phyloP scores from a whole-genome alignment of 495 filamentous ascomycete genomes.

The Podospora appendiculata region DNA sequence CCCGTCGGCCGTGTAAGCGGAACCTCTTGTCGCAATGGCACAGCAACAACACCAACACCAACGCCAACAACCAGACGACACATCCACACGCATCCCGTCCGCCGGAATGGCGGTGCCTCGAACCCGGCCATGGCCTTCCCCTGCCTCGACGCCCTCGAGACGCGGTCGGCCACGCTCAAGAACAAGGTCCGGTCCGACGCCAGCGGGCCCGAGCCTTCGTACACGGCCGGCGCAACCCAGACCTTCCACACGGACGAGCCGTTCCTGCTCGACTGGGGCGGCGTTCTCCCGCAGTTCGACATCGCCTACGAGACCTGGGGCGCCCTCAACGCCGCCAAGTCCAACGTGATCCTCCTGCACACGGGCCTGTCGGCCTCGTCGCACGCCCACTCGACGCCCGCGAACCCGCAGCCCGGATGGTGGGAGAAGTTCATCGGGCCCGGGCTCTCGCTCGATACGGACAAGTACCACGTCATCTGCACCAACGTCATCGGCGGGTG shows the following conservation, averaged over 20 bases:
- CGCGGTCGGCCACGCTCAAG: constrained; percentile 64
- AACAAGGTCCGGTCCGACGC: constrained; percentile 49
- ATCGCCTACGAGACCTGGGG: constrained; percentile 97
- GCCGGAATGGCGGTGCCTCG: constrained; percentile 45
- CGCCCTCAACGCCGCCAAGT: constrained; percentile 65
- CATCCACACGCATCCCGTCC: constrained; percentile 24
- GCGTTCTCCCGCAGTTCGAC: constrained; percentile 74
- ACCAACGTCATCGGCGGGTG: constrained; percentile 96
- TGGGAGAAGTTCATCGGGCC: constrained; percentile 99
- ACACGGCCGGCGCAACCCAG: constrained; percentile 77
- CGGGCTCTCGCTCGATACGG: constrained; percentile 74
- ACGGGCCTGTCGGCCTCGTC: constrained; percentile 93
- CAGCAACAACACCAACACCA: neutral
- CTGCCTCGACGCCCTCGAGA: constrained; percentile 87
- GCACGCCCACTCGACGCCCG: constrained; percentile 82
- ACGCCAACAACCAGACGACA: constrained; percentile 5
- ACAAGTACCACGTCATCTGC: constrained; percentile 89
- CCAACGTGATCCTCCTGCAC: constrained; percentile 87
- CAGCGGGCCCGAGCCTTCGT: constrained; percentile 83
- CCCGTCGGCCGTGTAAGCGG: neutral
- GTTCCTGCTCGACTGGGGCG: constrained; percentile 87
- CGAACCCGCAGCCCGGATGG: constrained; percentile 87
- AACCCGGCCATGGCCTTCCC: constrained; percentile 94
- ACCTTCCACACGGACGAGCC: constrained; percentile 66
- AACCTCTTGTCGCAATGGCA: constrained; percentile 3